These are phyloP conservation scores for Fusarium protoensiforme DNA, from an alignment of 2,329 filamentous ascomycete species.

Conservation along the genomic window DNA sequence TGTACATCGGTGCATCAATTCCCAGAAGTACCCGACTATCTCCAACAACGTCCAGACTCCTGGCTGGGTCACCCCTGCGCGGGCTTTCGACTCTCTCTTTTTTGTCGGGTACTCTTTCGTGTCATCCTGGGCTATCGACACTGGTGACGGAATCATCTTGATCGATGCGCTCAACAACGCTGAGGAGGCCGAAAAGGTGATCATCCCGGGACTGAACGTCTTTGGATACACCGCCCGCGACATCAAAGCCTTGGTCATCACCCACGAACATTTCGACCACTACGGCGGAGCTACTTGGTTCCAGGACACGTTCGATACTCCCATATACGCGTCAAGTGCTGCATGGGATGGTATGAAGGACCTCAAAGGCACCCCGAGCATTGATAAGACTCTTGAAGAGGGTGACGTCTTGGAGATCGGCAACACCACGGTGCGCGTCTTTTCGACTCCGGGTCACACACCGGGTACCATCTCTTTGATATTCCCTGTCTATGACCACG, in stretches of 20 bases:
- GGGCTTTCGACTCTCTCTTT: slow-evolving; percentile 37
- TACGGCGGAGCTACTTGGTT: slow-evolving; percentile 42
- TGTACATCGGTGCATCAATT: slow-evolving; percentile 27
- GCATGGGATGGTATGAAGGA: slow-evolving; percentile 19
- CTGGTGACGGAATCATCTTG: slow-evolving; percentile 40
- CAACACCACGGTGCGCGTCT: slow-evolving; percentile 27
- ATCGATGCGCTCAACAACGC: slow-evolving; percentile 38
- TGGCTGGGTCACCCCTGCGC: slow-evolving; percentile 33
- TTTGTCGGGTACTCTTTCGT: slow-evolving; percentile 38
- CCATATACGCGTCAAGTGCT: slow-evolving; percentile 26
- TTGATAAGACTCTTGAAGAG: slow-evolving; percentile 17
- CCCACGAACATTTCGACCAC: slow-evolving; percentile 45
- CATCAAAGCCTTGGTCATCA: slow-evolving; percentile 45
- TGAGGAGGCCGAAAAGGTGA: slow-evolving; percentile 26
- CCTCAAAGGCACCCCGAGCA: neutral
- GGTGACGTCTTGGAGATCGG: slow-evolving; percentile 35
- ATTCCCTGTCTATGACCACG: slow-evolving; percentile 32
- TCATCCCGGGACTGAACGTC: slow-evolving; percentile 28
- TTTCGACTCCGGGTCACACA: slow-evolving; percentile 39
- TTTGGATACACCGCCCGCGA: slow-evolving; percentile 37
- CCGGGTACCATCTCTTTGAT: slow-evolving; percentile 37
- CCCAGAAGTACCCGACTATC: slow-evolving; percentile 28
- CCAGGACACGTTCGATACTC: slow-evolving; percentile 32
- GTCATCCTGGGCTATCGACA: slow-evolving; percentile 43
- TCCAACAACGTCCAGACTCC: slow-evolving; percentile 13